Percentiles rank a stretch among this genome's conserved stretches.
These are phyloP conservation scores for Gilbertella persicaria DNA, from an alignment of 371 early-diverging fungal genomes.

Conservation along the genomic window DNA sequence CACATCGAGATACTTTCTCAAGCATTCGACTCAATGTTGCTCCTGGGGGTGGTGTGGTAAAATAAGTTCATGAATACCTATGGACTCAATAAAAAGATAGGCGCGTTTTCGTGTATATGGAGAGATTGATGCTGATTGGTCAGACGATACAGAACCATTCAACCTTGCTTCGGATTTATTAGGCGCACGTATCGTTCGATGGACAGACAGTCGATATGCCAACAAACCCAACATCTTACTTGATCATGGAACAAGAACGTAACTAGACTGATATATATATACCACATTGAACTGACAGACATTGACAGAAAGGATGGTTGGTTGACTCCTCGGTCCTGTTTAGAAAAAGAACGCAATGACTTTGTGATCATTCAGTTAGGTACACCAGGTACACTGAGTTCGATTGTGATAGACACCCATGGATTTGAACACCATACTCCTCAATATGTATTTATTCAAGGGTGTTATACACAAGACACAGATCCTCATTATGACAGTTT, in stretches of 20 bases:
- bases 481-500: constrained; percentile 19
- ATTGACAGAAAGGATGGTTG: constrained; percentile 59
- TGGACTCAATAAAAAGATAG: constrained; percentile 17
- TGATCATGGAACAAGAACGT: constrained; percentile 51
- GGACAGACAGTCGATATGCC: constrained; percentile 70
- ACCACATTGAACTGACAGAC: neutral
- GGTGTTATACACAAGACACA: constrained; percentile 24
- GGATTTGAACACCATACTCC: constrained; percentile 52
- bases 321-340: constrained; percentile 68
- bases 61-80: neutral
- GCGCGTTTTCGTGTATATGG: constrained; percentile 81
- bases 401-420: constrained; percentile 72
- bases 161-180: constrained; percentile 75
- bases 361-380: constrained; percentile 72
- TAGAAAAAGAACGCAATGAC: constrained; percentile 57
- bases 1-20: constrained; percentile 41
- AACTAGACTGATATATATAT: neutral
- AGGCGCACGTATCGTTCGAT: constrained; percentile 71
- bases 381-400: constrained; percentile 59
- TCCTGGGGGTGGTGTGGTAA: constrained; percentile 84
- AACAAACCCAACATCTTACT: constrained; percentile 67
- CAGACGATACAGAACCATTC: constrained; percentile 32
- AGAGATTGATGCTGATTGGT: constrained; percentile 58
- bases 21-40: constrained; percentile 71
- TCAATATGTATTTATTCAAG: constrained; percentile 22